Conservation (phyloP, 306 rosid genomes). For the Trifolium subterraneum region DNA sequence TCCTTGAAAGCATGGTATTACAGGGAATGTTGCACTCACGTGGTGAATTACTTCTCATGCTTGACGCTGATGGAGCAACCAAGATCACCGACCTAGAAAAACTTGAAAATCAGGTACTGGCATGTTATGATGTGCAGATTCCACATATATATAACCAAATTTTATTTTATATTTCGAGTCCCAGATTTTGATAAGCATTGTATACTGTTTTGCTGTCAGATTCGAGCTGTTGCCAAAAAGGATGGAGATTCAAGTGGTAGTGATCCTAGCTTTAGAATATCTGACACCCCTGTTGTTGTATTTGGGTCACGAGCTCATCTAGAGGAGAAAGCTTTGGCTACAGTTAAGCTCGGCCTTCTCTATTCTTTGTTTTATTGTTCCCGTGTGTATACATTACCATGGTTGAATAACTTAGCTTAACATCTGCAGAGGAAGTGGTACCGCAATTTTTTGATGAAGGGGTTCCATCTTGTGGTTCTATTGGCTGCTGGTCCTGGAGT, state of each 20-base stretch:
- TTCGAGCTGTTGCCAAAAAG: conserved; percentile 62
- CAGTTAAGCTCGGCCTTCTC: conserved; percentile 63
- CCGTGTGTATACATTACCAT: conserved; percentile 18
- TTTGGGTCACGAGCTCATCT: conserved; percentile 99
- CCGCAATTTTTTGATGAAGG: conserved; percentile 96
- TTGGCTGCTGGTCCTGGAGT: conserved; percentile 94
- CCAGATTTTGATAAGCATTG: conserved; percentile 29
- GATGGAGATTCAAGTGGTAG: conserved; percentile 54
- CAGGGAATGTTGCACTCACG: conserved; percentile 99
- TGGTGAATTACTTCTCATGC: conserved; percentile 93
- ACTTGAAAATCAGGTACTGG: conserved; percentile 83
- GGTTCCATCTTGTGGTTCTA: conserved; percentile 96
- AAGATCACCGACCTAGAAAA: conserved; percentile 85
- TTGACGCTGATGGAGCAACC: conserved; percentile 99
- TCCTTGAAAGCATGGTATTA: conserved; percentile 80
- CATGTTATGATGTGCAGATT: conserved; percentile 2
- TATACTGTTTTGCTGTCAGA: conserved; percentile 52
- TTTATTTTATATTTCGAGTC: conserved; percentile 29
- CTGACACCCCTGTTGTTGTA: conserved; percentile 81
- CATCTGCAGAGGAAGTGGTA: conserved; percentile 85
- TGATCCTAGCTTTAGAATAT: conserved; percentile 63
- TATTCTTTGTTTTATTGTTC: conserved; percentile 32
- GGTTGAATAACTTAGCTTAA: conserved; percentile 45
- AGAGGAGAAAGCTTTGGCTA: conserved; percentile 89
- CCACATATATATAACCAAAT: neutral